Conservation (phyloP, 768 basidiomycete species). For the Lactarius sanguifluus region DNA sequence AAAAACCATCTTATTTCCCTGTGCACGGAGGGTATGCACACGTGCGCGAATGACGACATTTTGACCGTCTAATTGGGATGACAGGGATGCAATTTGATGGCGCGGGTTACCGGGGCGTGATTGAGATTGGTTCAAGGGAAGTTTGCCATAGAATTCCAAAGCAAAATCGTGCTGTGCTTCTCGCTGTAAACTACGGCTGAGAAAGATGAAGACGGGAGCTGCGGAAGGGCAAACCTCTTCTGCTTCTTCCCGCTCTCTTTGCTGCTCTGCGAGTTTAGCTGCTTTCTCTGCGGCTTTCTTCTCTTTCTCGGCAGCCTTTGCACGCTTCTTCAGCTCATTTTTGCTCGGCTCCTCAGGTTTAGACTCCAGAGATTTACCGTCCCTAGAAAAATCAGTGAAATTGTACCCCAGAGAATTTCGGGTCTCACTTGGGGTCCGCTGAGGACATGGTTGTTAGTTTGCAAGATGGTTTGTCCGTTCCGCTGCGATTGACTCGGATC, state of each 20-base stretch:
- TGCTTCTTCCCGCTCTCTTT: conserved; percentile 60
- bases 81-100: conserved; percentile 64
- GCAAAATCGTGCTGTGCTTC: conserved; percentile 63
- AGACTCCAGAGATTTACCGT: not conserved
- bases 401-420: not conserved
- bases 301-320: conserved; percentile 88
- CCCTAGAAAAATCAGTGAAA: conserved; percentile 7
- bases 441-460: conserved; percentile 24
- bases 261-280: conserved; percentile 74
- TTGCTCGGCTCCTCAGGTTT: conserved; percentile 63
- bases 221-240: conserved; percentile 50
- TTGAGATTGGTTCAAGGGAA: conserved; percentile 91
- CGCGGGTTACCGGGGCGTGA: conserved; percentile 62
- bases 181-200: not conserved
- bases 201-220: not conserved
- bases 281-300: conserved; percentile 86
- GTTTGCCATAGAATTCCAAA: conserved; percentile 75
- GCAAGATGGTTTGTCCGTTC: not conserved
- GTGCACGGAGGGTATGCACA: conserved; percentile 86
- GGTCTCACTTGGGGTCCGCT: conserved; percentile 18
- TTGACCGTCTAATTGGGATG: conserved; percentile 62
- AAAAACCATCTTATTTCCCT: conserved; percentile 96
- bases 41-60: conserved; percentile 84
- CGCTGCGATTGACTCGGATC: conserved; percentile 12
- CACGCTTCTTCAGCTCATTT: conserved; percentile 86